A percentile compares a stretch with the other conserved stretches of the same genome.
Conservation (phyloP, 140 eudicot species). For the Cichorium intybus region DNA sequence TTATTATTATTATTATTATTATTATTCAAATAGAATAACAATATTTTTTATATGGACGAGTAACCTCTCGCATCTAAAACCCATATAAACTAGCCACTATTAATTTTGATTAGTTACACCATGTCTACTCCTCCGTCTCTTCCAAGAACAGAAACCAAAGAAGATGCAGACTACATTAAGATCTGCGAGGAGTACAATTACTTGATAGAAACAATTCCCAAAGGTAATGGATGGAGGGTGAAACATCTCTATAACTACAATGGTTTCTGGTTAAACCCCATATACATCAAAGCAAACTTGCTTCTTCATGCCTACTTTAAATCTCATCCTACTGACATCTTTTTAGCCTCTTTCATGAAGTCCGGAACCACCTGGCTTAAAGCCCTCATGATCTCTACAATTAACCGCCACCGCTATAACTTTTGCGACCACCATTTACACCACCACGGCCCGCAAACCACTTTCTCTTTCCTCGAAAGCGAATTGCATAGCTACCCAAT, state of each 20-base stretch:
- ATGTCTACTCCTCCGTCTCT: no score
- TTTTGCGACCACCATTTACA: conserved; percentile 23
- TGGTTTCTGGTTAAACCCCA: conserved; percentile 1
- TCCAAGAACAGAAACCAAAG: no score
- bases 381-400: conserved; percentile 18
- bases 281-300: background rate
- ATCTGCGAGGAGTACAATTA: background rate
- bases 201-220: background rate
- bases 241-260: conserved; percentile 9
- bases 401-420: conserved; percentile 1
- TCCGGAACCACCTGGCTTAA: conserved; percentile 42
- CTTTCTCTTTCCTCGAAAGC: conserved; percentile 5
- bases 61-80: no score
- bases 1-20: no score
- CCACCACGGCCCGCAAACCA: conserved; percentile 20
- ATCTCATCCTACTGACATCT: conserved; percentile 22
- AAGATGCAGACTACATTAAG: background rate
- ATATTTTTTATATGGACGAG: no score
- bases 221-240: conserved; percentile 14
- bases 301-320: conserved; percentile 24
- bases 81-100: no score
- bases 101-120: no score
- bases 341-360: conserved; percentile 23
- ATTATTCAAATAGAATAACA: no score
- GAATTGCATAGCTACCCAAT: conserved; percentile 5